phyloP scores from a whole-genome alignment of 169 alveolate species.

The Perkinsus olseni region DNA sequence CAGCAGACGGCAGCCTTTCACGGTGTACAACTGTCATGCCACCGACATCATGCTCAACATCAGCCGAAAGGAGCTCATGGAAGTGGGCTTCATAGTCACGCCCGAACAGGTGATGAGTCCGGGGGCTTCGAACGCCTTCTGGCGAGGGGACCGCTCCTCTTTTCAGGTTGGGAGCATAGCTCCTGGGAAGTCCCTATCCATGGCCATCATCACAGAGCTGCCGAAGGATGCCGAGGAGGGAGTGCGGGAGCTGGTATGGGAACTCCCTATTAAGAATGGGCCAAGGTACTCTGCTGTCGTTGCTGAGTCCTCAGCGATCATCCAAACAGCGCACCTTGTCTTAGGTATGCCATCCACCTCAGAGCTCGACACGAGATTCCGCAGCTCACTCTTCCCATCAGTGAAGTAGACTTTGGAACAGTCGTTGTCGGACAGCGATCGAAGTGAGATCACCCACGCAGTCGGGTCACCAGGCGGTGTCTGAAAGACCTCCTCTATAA shows the following conservation, averaged over 20 bases:
- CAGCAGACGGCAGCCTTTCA: conserved; percentile 44
- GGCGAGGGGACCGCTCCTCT: background rate
- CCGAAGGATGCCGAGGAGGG: conserved; percentile 25
- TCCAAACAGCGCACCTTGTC: too few relatives aligned
- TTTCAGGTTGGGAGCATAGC: background rate
- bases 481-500: too few relatives aligned
- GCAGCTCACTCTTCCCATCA: background rate
- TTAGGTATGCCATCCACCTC: background rate
- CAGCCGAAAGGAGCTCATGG: conserved; percentile 25
- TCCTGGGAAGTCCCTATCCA: conserved; percentile 27
- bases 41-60: conserved; percentile 22
- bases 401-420: background rate
- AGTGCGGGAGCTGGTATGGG: background rate
- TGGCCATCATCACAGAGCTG: conserved; percentile 55
- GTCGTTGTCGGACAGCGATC: background rate
- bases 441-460: background rate
- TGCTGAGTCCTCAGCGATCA: background rate
- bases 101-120: background rate
- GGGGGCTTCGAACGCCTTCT: background rate
- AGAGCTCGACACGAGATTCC: background rate
- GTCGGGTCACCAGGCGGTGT: too few relatives aligned
- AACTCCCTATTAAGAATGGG: background rate
- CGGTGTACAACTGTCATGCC: conserved; percentile 40
- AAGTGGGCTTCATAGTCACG: background rate
- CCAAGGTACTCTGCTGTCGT: background rate